Percentiles rank a stretch among this genome's conserved stretches.
phyloP scores from a whole-genome alignment of 345 rosid species.

The Citrus unshiu region DNA sequence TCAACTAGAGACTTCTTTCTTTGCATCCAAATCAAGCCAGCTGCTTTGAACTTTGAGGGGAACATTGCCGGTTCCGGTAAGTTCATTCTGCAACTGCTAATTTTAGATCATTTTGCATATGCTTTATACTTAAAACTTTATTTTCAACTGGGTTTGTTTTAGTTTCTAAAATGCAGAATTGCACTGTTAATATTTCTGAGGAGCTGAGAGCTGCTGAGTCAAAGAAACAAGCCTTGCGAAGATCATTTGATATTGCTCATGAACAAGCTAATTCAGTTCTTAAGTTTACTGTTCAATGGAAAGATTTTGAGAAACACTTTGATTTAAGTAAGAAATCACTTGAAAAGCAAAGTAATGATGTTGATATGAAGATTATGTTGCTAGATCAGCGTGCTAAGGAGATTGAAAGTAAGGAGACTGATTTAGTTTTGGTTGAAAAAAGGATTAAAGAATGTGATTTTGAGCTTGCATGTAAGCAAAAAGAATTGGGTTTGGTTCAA shows the following conservation, averaged over 20 bases:
- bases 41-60: too few relatives aligned
- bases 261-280: not conserved
- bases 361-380: not conserved
- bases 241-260: not conserved
- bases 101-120: too few relatives aligned
- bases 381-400: not conserved
- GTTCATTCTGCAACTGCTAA: too few relatives aligned
- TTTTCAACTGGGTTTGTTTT: not conserved
- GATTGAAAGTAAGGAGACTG: not conserved
- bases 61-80: too few relatives aligned
- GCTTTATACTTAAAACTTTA: too few relatives aligned
- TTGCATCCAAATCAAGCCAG: too few relatives aligned
- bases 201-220: not conserved
- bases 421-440: conserved; percentile 2
- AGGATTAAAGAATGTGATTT: not conserved
- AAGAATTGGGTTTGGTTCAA: not conserved
- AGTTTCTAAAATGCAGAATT: not conserved
- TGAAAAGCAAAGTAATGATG: not conserved
- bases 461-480: conserved; percentile 12
- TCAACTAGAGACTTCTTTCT: too few relatives aligned
- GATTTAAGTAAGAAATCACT: not conserved
- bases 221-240: not conserved
- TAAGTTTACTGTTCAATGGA: not conserved
- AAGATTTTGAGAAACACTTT: not conserved
- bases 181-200: not conserved